These are phyloP conservation scores for Dactylonectria estremocensis DNA, from an alignment of 2,329 filamentous ascomycete species.

Conservation along the genomic window DNA sequence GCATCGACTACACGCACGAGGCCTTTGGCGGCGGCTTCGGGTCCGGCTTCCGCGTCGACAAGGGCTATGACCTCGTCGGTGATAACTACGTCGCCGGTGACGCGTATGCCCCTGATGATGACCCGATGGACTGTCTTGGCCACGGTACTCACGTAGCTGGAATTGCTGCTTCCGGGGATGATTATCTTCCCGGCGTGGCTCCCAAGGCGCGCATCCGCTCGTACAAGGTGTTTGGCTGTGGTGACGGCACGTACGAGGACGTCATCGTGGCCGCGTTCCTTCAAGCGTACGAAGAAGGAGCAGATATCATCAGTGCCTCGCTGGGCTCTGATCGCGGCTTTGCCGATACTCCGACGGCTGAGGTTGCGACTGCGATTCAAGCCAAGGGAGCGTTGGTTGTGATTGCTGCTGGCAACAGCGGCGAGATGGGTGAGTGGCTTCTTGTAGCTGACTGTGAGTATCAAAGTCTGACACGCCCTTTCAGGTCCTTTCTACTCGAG, in stretches of 20 bases:
- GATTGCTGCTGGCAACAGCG: slow-evolving; percentile 21
- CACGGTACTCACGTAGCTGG: slow-evolving; percentile 29
- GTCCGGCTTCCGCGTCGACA: slow-evolving; percentile 4
- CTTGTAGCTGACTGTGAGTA: not conserved
- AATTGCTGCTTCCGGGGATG: slow-evolving; percentile 15
- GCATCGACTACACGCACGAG: slow-evolving; percentile 21
- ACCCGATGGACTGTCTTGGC: slow-evolving; percentile 34
- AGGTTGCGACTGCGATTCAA: slow-evolving; percentile 6
- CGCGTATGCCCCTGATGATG: slow-evolving; percentile 16
- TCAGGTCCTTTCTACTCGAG: slow-evolving; percentile 12
- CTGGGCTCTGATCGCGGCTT: slow-evolving; percentile 22
- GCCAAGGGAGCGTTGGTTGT: slow-evolving; percentile 17
- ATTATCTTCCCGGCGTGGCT: slow-evolving; percentile 16
- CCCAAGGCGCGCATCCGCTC: slow-evolving; percentile 19
- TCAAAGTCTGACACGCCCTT: not conserved
- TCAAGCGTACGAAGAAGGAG: slow-evolving; percentile 33
- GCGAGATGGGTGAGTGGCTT: slow-evolving; percentile 1
- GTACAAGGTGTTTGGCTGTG: slow-evolving; percentile 43
- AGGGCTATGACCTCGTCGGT: slow-evolving; percentile 18
- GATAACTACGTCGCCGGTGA: slow-evolving; percentile 11
- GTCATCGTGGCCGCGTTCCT: slow-evolving; percentile 36
- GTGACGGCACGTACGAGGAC: slow-evolving; percentile 28
- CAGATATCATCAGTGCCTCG: slow-evolving; percentile 26
- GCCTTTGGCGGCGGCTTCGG: slow-evolving; percentile 19
- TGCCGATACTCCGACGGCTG: slow-evolving; percentile 2